Conservation (phyloP, 2,329 filamentous ascomycete genomes). For the Cladophialophora exuberans region DNA sequence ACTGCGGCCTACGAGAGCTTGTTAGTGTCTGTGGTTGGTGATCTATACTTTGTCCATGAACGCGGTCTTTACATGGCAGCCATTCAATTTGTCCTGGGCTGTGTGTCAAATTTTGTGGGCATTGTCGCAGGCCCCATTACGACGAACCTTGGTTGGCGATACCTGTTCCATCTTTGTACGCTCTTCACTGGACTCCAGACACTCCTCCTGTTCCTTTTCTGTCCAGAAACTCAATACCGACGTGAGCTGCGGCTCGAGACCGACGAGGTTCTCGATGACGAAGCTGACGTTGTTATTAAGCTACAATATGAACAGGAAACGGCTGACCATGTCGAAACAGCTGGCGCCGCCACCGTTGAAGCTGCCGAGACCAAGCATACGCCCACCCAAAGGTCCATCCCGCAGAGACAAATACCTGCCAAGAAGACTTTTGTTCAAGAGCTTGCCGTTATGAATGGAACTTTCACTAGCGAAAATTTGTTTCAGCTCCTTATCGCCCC, state of each 20-base stretch:
- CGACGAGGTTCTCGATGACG: neutral
- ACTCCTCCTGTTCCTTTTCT: neutral
- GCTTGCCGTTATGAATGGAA: neutral
- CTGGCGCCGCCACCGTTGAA: neutral
- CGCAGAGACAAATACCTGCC: too few species aligned
- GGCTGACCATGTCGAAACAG: neutral
- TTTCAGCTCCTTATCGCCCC: neutral
- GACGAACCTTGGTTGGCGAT: conserved; percentile 28
- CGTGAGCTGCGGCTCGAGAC: neutral
- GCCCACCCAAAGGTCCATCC: too few species aligned
- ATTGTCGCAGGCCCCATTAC: conserved; percentile 45
- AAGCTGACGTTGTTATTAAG: neutral
- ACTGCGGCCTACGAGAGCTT: conserved; percentile 43
- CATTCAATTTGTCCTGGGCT: conserved; percentile 44
- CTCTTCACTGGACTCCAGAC: neutral
- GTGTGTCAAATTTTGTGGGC: conserved; percentile 42
- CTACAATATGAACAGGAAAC: neutral
- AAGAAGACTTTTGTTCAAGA: neutral
- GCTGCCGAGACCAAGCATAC: too few species aligned
- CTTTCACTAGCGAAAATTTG: neutral
- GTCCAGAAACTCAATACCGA: neutral
- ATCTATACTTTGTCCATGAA: conserved; percentile 45
- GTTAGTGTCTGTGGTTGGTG: conserved; percentile 46
- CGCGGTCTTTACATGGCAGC: conserved; percentile 37
- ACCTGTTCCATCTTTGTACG: neutral